Conservation (phyloP, 441 rosid species). For the Euphorbia celastroides region DNA sequence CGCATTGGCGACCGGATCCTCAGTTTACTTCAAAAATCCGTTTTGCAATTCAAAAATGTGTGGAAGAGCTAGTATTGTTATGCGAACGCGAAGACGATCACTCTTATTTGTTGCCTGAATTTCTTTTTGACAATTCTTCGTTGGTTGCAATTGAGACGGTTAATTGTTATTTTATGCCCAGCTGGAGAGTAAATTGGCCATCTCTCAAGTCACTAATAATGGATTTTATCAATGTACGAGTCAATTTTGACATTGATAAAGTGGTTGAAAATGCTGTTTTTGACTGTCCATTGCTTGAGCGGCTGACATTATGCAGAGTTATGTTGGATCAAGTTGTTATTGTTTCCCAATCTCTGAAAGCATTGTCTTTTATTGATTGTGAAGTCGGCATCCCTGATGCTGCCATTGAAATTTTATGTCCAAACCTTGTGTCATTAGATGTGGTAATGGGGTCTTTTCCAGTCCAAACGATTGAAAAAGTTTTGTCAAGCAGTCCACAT, state of each 20-base stretch:
- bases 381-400: not conserved
- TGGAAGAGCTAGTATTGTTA: conserved; percentile 6
- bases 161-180: not conserved
- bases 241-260: not conserved
- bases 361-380: not conserved
- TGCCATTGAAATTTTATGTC: not conserved
- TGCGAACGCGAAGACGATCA: not conserved
- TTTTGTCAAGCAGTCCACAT: conserved; percentile 10
- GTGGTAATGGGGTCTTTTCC: not conserved
- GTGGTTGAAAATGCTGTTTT: conserved; percentile 2
- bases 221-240: not conserved
- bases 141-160: not conserved
- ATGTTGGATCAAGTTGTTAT: not conserved
- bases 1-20: not conserved
- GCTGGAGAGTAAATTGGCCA: conserved; percentile 11
- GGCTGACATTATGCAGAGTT: not conserved
- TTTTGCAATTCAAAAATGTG: conserved; percentile 7
- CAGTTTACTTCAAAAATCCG: not conserved
- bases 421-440: not conserved
- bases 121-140: not conserved
- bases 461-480: conserved; percentile 4
- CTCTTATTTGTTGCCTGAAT: conserved; percentile 15
- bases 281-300: conserved; percentile 16
- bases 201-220: conserved; percentile 15
- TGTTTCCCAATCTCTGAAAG: not conserved